These are phyloP conservation scores for Trichoderma arundinaceum DNA, from an alignment of 2,329 filamentous ascomycete species.

Conservation along the genomic window DNA sequence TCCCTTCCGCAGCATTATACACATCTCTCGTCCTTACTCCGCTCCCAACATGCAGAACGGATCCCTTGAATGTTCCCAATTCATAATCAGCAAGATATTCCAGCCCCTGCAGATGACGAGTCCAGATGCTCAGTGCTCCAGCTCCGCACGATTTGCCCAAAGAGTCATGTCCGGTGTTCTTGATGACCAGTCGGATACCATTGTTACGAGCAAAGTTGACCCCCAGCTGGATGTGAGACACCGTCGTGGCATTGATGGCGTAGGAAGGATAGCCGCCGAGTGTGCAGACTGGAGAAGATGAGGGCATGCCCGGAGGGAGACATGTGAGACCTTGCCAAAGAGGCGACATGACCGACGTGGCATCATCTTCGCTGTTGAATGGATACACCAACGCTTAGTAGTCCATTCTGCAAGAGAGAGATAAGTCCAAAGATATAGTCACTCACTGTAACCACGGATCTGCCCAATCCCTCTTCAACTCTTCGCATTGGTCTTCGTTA, in stretches of 20 bases:
- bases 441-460: conserved; percentile 1
- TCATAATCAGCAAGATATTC: conserved; percentile 34
- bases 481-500: conserved; percentile 39
- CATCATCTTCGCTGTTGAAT: conserved; percentile 43
- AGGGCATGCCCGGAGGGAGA: conserved; percentile 39
- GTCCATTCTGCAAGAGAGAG: too few species aligned
- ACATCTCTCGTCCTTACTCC: conserved; percentile 39
- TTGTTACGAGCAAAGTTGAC: conserved; percentile 45
- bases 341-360: conserved; percentile 50
- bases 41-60: too few species aligned
- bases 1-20: conserved; percentile 57
- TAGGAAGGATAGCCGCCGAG: conserved; percentile 47
- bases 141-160: conserved; percentile 48
- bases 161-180: conserved; percentile 44
- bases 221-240: not conserved
- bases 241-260: conserved; percentile 29
- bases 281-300: conserved; percentile 40
- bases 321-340: conserved; percentile 49
- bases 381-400: not conserved
- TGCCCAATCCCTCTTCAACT: conserved; percentile 40
- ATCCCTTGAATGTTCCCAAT: conserved; percentile 31
- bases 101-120: conserved; percentile 46
- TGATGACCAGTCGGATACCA: conserved; percentile 49
- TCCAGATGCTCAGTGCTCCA: conserved; percentile 49
- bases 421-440: not conserved